phyloP scores from a whole-genome alignment of 1,284 basidiomycete species.

The Amylostereum chailletii region DNA sequence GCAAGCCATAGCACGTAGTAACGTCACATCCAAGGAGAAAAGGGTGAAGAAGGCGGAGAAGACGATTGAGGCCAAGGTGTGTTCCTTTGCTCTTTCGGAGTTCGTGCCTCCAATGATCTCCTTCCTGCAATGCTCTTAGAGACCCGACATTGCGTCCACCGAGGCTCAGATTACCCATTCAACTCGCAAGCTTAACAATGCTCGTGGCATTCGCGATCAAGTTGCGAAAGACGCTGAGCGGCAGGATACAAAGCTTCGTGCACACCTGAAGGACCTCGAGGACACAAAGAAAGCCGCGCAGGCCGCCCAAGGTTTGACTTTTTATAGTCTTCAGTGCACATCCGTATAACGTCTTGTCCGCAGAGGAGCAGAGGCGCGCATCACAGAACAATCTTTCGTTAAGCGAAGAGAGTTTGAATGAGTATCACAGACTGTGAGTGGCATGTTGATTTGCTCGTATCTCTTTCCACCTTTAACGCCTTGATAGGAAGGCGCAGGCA shows the following conservation, averaged over 20 bases:
- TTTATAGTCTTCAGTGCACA: background rate
- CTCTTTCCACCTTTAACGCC: background rate
- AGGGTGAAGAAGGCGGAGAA: slow-evolving; percentile 78
- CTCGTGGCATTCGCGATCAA: slow-evolving; percentile 53
- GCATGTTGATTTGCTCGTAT: background rate
- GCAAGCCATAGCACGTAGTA: slow-evolving; percentile 71
- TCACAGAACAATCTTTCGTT: slow-evolving; percentile 73
- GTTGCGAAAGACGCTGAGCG: slow-evolving; percentile 63
- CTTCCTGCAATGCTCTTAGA: slow-evolving; percentile 30
- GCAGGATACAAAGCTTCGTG: slow-evolving; percentile 52
- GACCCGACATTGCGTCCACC: slow-evolving; percentile 72
- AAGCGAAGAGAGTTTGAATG: slow-evolving; percentile 76
- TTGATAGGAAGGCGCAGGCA: slow-evolving; percentile 63
- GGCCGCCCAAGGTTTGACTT: slow-evolving; percentile 60
- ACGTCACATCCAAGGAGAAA: slow-evolving; percentile 69
- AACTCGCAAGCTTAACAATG: slow-evolving; percentile 68
- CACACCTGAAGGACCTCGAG: slow-evolving; percentile 56
- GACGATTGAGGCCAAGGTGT: slow-evolving; percentile 73
- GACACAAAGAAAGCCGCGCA: slow-evolving; percentile 66
- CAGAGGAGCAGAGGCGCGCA: slow-evolving; percentile 70
- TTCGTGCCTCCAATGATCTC: background rate
- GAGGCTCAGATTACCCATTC: slow-evolving; percentile 88
- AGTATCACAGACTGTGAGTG: slow-evolving; percentile 79
- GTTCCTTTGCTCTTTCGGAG: slow-evolving; percentile 10
- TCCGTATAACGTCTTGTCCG: slow-evolving; percentile 1